phyloP scores from a whole-genome alignment of 2,329 filamentous ascomycete genomes.

The Pleomassaria siparia region DNA sequence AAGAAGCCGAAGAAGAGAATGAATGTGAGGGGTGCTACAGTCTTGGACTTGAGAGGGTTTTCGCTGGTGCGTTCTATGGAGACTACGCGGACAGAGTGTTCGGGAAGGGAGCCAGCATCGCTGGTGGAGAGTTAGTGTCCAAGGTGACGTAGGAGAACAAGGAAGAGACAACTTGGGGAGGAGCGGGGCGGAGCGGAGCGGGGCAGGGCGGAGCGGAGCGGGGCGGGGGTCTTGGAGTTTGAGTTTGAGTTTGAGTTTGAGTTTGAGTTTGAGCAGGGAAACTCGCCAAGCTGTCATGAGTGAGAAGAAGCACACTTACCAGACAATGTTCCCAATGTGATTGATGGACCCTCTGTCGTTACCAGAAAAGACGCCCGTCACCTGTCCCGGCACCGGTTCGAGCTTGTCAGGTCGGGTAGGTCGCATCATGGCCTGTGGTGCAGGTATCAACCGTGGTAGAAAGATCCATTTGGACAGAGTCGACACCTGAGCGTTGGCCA shows the following conservation, averaged over 20 bases:
- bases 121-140: conserved; percentile 16
- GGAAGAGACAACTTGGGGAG: too few species aligned
- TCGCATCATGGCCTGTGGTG: conserved; percentile 53
- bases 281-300: neutral
- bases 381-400: conserved; percentile 42
- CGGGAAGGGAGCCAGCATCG: conserved; percentile 39
- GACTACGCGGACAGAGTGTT: conserved; percentile 46
- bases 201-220: conserved; percentile 3
- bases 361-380: conserved; percentile 51
- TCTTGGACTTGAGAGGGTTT: conserved; percentile 46
- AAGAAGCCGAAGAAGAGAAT: conserved; percentile 49
- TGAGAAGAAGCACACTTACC: conserved; percentile 32
- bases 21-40: conserved; percentile 48
- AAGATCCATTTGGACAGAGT: conserved; percentile 53
- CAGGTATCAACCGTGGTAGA: conserved; percentile 53
- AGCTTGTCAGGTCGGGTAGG: conserved; percentile 48
- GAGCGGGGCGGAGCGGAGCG: neutral
- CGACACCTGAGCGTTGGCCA: conserved; percentile 53
- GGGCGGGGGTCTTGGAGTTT: too few species aligned
- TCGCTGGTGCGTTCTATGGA: conserved; percentile 37
- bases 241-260: too few species aligned
- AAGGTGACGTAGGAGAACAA: conserved; percentile 4
- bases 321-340: conserved; percentile 52
- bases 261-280: too few species aligned
- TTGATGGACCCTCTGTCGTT: conserved; percentile 51